Evolutionary conservation across 352 stramenopile genomes (phyloP), one percentile per base, ranked within the genome.

Genomic region (Globisporangium solare): DNA sequence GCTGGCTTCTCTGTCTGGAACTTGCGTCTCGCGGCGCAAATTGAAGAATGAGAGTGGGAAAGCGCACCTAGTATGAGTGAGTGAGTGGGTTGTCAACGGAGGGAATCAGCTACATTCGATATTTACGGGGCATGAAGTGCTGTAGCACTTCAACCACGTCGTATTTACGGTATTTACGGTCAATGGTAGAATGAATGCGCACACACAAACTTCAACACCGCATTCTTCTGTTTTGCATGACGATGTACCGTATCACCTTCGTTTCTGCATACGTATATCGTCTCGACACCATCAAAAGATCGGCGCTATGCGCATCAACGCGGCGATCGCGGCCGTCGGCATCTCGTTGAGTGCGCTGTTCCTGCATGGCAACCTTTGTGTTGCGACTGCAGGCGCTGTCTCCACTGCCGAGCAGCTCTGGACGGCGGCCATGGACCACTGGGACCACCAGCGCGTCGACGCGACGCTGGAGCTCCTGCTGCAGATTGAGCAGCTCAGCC

Each of bases 391-490:
- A 18, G 39, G 12, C 13, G n/a, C 39, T 43, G 39, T 6, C 7
- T 21, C 24, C 22, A 67, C 18, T 51, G 42, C 64, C 14, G 31
- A 61, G 3, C 56, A 74, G 39, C 49, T 77, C n/a, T 77, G 69
- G 69, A 47, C 56, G 45, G 59, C 31, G n/a, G 66, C 57, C 6
- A 57, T 68, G 18, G 47, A 59, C 42, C 55, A 66, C 14, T 77
- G 58, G 58, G 45, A 53, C 24, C 46, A 43, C 15, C 27, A 68
- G 59, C 56, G 43, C 22, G 46, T 71, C 14, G 70, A 73, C 43
- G 60, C 61, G 52, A 55, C 55, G n/a, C 47, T 78, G 22, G 35
- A n/a, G 20, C 21, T 70, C n/a, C 54, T 78, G 56, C 48, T 61
- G 54, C 47, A 60, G 20, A 71, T 75, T 37, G 49, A 73, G 40